Conservation (phyloP, 345 rosid species). For the Microcos paniculata region DNA sequence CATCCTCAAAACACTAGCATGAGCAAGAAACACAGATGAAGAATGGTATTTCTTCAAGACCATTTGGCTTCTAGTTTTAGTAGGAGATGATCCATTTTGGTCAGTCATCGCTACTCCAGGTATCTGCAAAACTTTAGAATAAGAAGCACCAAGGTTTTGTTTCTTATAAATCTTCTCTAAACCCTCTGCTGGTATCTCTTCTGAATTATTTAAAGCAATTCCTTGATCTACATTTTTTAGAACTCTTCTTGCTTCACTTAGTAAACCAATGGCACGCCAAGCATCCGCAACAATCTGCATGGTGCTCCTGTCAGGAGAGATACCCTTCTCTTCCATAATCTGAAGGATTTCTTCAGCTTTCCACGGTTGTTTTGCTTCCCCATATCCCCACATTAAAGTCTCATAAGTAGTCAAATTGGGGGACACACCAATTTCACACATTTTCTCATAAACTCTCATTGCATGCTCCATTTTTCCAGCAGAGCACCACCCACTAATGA, state of each 20-base stretch:
- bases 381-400: constrained; percentile 87
- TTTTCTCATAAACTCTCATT: constrained; percentile 48
- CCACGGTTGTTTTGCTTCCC: constrained; percentile 85
- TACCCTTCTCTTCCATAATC: constrained; percentile 60
- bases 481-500: constrained; percentile 85
- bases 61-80: constrained; percentile 34
- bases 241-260: constrained; percentile 56
- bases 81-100: constrained; percentile 30
- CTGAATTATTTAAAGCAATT: constrained; percentile 25
- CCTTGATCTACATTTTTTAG: constrained; percentile 22
- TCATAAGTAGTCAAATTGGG: constrained; percentile 83
- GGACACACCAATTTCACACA: constrained; percentile 50
- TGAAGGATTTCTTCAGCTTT: constrained; percentile 73
- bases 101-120: constrained; percentile 27
- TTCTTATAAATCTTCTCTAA: constrained; percentile 30
- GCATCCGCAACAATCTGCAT: constrained; percentile 73
- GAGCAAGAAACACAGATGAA: constrained; percentile 24
- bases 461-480: constrained; percentile 77
- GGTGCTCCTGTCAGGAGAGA: constrained; percentile 55
- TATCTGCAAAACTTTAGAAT: constrained; percentile 25
- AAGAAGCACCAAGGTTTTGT: constrained; percentile 29
- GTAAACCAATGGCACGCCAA: constrained; percentile 73
- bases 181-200: constrained; percentile 27
- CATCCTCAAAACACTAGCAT: constrained; percentile 22
- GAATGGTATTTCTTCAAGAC: constrained; percentile 16